Base-by-base conservation (phyloP, 768 basidiomycete genomes). In the Tubosaeta sp. region DNA sequence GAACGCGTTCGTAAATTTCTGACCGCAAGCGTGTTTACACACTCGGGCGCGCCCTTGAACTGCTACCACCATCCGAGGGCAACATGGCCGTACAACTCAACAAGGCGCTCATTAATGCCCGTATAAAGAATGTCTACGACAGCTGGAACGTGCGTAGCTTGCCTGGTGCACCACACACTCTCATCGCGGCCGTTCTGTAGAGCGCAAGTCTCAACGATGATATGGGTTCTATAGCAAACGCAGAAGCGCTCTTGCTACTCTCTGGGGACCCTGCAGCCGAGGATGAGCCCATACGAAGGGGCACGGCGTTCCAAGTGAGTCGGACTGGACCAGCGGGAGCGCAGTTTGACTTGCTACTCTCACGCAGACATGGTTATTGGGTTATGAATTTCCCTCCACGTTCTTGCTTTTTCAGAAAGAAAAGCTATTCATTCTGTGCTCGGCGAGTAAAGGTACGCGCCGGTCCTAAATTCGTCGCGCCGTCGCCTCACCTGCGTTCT, bases 311-410 rank as follows among this genome's bases (percentile, higher is more conserved):
- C 54, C 95, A 98, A 75, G 95, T 92, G 56, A 54, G 82, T 49
- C 27, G 1, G 13, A 7, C 13, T 27, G 12, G n/a, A 16, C 19
- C 14, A n/a, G 25, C 17, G 16, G 6, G 32, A 1, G 37, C 22
- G 16, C 37, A 43, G 19, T 47, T 26, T 51, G 48, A 60, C 50
- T 46, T 48, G 45, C 46, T 34, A 3, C 43, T 12, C 45, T 41
- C 47, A 26, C 44, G 35, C 51, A 97, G 95, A 95, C 94, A 65
- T 97, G 94, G 91, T 77, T 99, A 16, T 80, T 98, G 35, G 95
- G 95, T 13, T 98, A 94, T 69, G 95, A 99, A 70, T 98, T 98
- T 65, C 97, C 95, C 3, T 92, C 93, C 0, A 97, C 95, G 0
- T 75, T 97, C 27, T 78, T 95, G 52, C 74, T 97, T 17, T 88